phyloP scores from a whole-genome alignment of 202 grass and related monocot genomes.

The Panicum hallii region DNA sequence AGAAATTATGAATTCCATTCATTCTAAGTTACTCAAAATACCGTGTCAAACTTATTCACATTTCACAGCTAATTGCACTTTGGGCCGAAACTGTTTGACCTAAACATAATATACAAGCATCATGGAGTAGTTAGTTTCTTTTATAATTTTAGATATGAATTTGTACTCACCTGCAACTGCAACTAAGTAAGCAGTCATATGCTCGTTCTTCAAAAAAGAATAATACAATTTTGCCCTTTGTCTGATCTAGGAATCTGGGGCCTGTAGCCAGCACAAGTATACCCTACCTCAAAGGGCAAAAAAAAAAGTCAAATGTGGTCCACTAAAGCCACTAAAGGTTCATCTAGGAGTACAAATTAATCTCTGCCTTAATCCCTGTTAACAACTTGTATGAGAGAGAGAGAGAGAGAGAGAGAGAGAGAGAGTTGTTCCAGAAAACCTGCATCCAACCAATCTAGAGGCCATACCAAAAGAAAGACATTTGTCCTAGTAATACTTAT shows the following conservation, averaged over 20 bases:
- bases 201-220: not conserved
- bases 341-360: not conserved
- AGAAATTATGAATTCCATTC: not conserved
- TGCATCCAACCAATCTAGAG: conserved; percentile 36
- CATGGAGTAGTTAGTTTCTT: not conserved
- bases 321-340: conserved; percentile 39
- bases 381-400: not conserved
- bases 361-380: conserved; percentile 6
- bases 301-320: conserved; percentile 39
- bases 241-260: conserved; percentile 1
- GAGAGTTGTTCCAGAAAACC: conserved; percentile 17
- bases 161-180: not conserved
- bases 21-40: not conserved
- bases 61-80: not conserved
- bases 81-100: not conserved
- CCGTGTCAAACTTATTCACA: not conserved
- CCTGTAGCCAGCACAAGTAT: not conserved
- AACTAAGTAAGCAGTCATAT: not conserved
- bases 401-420: too few species aligned
- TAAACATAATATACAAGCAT: not conserved
- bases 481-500: conserved; percentile 45
- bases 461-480: conserved; percentile 31
- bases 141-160: not conserved
- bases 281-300: conserved; percentile 24
- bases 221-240: not conserved